Evolutionary conservation across 768 basidiomycete genomes (phyloP), one percentile per base, ranked within the genome.

Genomic region (Omphalotus guepiniiformis): DNA sequence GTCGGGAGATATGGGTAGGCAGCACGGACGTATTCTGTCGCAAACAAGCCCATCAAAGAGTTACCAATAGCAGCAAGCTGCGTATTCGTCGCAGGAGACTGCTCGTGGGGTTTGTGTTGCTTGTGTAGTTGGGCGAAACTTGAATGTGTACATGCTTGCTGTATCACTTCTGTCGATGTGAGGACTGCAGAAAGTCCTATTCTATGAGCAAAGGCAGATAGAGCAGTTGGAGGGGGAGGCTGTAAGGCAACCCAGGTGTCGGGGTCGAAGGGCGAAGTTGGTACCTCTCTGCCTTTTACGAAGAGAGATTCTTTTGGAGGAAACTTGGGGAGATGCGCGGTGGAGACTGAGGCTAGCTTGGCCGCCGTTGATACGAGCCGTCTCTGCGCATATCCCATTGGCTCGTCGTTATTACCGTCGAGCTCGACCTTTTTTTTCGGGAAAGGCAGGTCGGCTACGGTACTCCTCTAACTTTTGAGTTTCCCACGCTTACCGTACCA

Each of bases 1-100:
- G 91, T 93, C 1, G 95, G 95, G 22, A 98, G 77, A 59, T 94
- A 85, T 0, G 95, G 95, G 64, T 87, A 97, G 37, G 80, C 74
- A 11, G 83, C 73, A 47, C 87, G 76, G 32, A 96, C 68, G 61
- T 85, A 82, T 67, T 98, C 94, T 2, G 89, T 68, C 7, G 91
- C 87, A 62, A 96, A 93, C 25, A 96, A 74, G 45, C 94, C 94
- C 69, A 96, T 79, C 48, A 96, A 75, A 1, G 88, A 75, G 70
- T 96, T 96, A 32, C 93, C 94, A 12, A 94, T 67, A 0, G 76
- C 64, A 3, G 85, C 75, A 12, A 95, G 78, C 41, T 87, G 78
- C 7, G 74, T 83, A 68, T 98, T 98, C 36, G 83, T 83, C 23
- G 70, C 61, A 29, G 82, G 81, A 15, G 63, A 56, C 21, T 76